Conservation (phyloP, 306 rosid species). For the Gastrolobium bilobum region DNA sequence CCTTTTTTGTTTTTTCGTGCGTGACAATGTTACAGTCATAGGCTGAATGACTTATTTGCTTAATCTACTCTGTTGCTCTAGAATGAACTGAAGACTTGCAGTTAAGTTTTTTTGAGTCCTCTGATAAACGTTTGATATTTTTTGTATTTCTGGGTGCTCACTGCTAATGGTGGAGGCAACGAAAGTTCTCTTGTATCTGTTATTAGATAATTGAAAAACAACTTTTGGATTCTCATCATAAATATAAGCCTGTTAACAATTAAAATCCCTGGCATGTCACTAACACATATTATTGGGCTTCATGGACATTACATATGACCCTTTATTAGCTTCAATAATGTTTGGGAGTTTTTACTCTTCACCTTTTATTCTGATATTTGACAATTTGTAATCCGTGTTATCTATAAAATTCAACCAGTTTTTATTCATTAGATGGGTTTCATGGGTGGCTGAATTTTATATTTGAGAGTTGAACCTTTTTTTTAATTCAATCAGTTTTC, state of each 20-base stretch:
- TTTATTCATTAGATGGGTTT: neutral
- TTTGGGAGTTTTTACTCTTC: neutral
- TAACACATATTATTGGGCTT: conserved; percentile 3
- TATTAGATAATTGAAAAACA: too few species aligned
- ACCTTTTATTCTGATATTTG: neutral
- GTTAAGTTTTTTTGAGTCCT: too few species aligned
- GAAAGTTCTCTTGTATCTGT: neutral
- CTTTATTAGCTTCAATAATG: neutral
- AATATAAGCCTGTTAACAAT: neutral
- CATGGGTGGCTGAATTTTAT: too few species aligned
- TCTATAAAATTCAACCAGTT: neutral
- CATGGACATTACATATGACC: conserved; percentile 5
- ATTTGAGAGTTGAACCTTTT: too few species aligned
- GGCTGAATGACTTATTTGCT: too few species aligned
- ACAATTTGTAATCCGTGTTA: neutral
- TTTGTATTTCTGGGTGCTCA: neutral
- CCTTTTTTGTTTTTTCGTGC: too few species aligned
- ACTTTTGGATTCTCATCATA: conserved; percentile 13
- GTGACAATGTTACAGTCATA: too few species aligned
- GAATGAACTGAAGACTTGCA: too few species aligned
- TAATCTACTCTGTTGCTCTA: too few species aligned
- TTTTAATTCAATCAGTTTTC: too few species aligned
- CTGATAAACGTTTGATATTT: too few species aligned
- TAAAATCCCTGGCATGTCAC: neutral
- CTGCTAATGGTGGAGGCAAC: conserved; percentile 18